These are phyloP conservation scores for Globisporangium iwayamae DNA, from an alignment of 352 stramenopile genomes.

Conservation along the genomic window DNA sequence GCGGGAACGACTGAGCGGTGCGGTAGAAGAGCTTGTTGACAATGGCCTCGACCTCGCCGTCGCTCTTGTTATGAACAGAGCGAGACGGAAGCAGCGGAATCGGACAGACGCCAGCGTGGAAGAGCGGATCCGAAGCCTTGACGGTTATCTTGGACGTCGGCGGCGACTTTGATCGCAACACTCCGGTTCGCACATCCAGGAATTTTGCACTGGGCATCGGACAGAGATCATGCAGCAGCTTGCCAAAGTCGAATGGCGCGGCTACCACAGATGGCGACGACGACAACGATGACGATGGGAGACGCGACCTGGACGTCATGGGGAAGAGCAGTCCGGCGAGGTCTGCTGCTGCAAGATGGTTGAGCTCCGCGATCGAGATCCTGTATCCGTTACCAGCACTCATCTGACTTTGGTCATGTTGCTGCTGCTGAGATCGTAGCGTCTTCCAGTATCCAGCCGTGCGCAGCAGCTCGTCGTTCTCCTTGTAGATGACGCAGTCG, in stretches of 20 bases:
- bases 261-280: neutral
- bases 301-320: conserved; percentile 1
- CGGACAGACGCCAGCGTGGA: conserved; percentile 12
- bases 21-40: conserved; percentile 13
- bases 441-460: conserved; percentile 54
- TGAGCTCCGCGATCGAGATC: conserved; percentile 60
- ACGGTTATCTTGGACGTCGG: neutral
- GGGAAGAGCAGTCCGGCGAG: conserved; percentile 64
- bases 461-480: conserved; percentile 81
- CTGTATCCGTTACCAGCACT: neutral
- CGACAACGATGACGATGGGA: neutral
- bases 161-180: neutral
- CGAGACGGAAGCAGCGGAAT: neutral
- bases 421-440: conserved; percentile 3
- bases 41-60: neutral
- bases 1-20: conserved; percentile 17
- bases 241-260: conserved; percentile 49
- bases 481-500: conserved; percentile 81
- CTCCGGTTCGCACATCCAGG: conserved; percentile 28
- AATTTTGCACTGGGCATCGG: conserved; percentile 61
- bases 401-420: neutral
- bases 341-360: conserved; percentile 49
- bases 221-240: conserved; percentile 56
- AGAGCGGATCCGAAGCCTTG: conserved; percentile 5
- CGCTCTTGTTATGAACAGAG: neutral